Percentiles rank a stretch among this genome's conserved stretches.
Evolutionary conservation across 352 stramenopile species (phyloP).

Genomic region (Globisporangium uncinulatum): DNA sequence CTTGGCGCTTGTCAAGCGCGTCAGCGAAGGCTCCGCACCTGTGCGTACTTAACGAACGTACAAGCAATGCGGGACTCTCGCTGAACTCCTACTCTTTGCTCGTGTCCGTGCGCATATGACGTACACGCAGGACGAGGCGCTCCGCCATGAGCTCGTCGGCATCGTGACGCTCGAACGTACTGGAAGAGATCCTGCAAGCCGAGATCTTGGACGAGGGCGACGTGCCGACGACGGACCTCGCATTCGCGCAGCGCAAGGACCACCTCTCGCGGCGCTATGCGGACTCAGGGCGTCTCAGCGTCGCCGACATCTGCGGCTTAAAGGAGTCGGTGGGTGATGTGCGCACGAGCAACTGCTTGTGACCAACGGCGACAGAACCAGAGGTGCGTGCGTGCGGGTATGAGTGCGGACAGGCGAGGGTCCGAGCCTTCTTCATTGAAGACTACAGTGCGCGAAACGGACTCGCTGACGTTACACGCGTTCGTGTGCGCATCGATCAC

Average conservation of each 20-base stretch:
- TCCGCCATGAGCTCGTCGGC: constrained; percentile 89
- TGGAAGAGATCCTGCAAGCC: constrained; percentile 96
- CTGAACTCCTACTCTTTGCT: not conserved
- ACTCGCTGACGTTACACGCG: too few species aligned
- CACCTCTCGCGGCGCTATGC: constrained; percentile 44
- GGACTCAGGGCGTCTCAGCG: constrained; percentile 33
- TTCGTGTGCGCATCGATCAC: too few species aligned
- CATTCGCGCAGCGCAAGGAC: constrained; percentile 40
- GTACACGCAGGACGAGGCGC: constrained; percentile 60
- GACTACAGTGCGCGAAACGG: too few species aligned
- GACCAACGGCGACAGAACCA: too few species aligned
- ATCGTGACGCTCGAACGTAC: constrained; percentile 99
- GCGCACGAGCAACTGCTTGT: too few species aligned
- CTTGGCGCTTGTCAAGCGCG: constrained; percentile 92
- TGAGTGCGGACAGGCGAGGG: not conserved
- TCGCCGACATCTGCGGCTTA: constrained; percentile 33
- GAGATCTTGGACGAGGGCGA: constrained; percentile 97
- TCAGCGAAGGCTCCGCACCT: constrained; percentile 43
- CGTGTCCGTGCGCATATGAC: not conserved
- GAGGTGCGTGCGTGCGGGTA: not conserved
- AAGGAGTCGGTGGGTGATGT: constrained; percentile 31
- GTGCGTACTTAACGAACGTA: not conserved
- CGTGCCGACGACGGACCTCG: constrained; percentile 24
- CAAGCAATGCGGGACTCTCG: too few species aligned
- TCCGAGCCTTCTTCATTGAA: too few species aligned